These are phyloP conservation scores for Lactarius sanguifluus DNA, from an alignment of 768 basidiomycete species.

Conservation along the genomic window DNA sequence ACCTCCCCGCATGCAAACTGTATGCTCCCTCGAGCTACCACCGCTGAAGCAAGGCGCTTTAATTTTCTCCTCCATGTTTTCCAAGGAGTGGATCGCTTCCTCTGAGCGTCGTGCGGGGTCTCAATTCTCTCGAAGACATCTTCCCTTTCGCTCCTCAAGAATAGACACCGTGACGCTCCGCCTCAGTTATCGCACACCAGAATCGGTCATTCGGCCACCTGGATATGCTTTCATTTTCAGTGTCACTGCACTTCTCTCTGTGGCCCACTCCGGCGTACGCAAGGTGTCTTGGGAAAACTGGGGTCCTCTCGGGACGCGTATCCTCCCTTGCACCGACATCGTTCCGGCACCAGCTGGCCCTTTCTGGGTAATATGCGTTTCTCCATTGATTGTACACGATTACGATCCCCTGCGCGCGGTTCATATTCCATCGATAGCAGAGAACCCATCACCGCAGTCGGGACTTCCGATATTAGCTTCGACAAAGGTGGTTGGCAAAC, in stretches of 20 bases:
- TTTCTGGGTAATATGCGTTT: background rate
- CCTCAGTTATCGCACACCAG: background rate
- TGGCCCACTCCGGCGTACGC: background rate
- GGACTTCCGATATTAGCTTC: background rate
- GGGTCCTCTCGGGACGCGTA: conserved; percentile 4
- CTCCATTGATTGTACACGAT: background rate
- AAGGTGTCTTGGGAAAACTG: conserved; percentile 6
- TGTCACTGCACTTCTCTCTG: background rate
- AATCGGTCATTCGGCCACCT: too few species aligned
- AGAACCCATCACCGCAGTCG: background rate
- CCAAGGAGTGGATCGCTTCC: conserved; percentile 14
- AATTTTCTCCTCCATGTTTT: background rate
- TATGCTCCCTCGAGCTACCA: conserved; percentile 14
- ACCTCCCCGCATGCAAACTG: background rate
- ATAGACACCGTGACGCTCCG: conserved; percentile 8
- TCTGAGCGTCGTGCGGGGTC: background rate
- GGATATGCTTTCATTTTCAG: background rate
- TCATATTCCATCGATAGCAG: background rate
- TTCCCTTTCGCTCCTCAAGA: conserved; percentile 8
- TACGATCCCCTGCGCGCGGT: background rate
- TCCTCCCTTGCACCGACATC: background rate
- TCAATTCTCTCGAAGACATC: background rate
- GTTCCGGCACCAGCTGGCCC: background rate
- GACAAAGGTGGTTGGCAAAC: background rate
- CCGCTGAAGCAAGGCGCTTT: background rate